Percentiles rank a stretch among this genome's conserved stretches.
These are phyloP conservation scores for Cenococcum geophilum DNA, from an alignment of 495 filamentous ascomycete species.

Conservation along the genomic window DNA sequence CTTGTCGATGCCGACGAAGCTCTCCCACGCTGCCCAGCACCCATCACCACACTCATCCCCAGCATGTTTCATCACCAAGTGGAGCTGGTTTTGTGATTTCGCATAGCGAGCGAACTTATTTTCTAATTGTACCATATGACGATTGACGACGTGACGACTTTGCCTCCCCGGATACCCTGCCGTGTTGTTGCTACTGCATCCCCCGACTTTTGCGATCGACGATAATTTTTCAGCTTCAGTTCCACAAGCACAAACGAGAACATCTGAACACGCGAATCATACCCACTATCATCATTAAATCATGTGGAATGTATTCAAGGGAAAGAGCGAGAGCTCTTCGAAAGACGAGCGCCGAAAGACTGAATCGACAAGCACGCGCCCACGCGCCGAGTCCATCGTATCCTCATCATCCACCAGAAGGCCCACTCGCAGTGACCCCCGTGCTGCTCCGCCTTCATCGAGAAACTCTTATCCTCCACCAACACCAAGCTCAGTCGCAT, in stretches of 20 bases:
- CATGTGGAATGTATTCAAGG: slow-evolving; percentile 42
- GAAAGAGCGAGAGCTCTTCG: slow-evolving; percentile 35
- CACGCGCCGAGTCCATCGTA: slow-evolving; percentile 36
- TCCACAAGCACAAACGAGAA: neutral
- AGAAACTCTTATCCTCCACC: slow-evolving; percentile 41
- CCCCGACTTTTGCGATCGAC: slow-evolving; percentile 13
- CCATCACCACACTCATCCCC: slow-evolving; percentile 17
- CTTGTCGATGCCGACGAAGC: neutral
- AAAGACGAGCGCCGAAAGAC: slow-evolving; percentile 27
- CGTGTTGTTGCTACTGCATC: slow-evolving; percentile 3
- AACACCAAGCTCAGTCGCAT: slow-evolving; percentile 47
- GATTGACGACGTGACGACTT: slow-evolving; percentile 26
- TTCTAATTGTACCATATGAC: slow-evolving; percentile 20
- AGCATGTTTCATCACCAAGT: slow-evolving; percentile 7
- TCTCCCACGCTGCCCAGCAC: neutral
- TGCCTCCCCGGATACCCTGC: slow-evolving; percentile 10
- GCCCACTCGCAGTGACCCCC: slow-evolving; percentile 51
- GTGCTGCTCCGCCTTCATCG: slow-evolving; percentile 37
- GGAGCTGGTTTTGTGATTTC: neutral
- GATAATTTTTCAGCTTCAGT: slow-evolving; percentile 10
- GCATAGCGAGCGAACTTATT: slow-evolving; percentile 19
- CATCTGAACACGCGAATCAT: neutral
- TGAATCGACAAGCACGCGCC: slow-evolving; percentile 12
- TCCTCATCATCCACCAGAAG: slow-evolving; percentile 43
- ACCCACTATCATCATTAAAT: neutral